A percentile compares a stretch with the other conserved stretches of the same genome.
These are phyloP conservation scores for Lachnum nothofagi DNA, from an alignment of 2,329 filamentous ascomycete species.

Conservation along the genomic window DNA sequence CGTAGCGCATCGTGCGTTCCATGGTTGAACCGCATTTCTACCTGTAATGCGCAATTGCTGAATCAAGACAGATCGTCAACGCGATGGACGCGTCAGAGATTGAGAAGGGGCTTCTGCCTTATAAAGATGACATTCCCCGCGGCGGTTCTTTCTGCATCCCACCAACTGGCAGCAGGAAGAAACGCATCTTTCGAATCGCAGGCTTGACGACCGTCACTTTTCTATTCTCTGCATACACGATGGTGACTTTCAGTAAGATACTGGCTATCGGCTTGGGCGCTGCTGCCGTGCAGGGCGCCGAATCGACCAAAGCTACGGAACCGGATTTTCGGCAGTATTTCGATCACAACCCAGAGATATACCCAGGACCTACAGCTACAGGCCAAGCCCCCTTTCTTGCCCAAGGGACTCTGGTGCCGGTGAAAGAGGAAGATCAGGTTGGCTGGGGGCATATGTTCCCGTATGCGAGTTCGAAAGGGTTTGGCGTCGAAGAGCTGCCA, in stretches of 20 bases:
- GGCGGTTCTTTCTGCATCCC: neutral
- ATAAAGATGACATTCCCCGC: conserved; percentile 1
- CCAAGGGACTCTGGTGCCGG: conserved; percentile 66
- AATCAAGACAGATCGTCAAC: too few relatives aligned
- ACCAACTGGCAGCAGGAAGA: neutral
- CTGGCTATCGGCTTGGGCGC: neutral
- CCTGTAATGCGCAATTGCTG: too few relatives aligned
- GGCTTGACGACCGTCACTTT: conserved; percentile 3
- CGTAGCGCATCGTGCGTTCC: too few relatives aligned
- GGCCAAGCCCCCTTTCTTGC: conserved; percentile 66
- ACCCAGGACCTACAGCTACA: conserved; percentile 64
- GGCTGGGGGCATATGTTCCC: conserved; percentile 65
- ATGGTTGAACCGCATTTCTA: too few relatives aligned
- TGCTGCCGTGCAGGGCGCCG: neutral
- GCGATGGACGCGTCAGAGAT: too few relatives aligned
- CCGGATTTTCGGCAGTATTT: conserved; percentile 56
- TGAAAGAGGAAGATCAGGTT: conserved; percentile 57
- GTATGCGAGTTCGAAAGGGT: conserved; percentile 62
- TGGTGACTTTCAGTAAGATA: conserved; percentile 9
- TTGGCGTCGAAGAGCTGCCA: conserved; percentile 68
- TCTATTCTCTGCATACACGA: conserved; percentile 20
- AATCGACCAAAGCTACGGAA: neutral
- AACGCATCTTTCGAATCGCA: neutral
- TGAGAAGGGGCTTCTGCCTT: neutral
- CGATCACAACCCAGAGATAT: conserved; percentile 55